Conservation (phyloP, 257 asterid species). For the Cruciata laevipes region DNA sequence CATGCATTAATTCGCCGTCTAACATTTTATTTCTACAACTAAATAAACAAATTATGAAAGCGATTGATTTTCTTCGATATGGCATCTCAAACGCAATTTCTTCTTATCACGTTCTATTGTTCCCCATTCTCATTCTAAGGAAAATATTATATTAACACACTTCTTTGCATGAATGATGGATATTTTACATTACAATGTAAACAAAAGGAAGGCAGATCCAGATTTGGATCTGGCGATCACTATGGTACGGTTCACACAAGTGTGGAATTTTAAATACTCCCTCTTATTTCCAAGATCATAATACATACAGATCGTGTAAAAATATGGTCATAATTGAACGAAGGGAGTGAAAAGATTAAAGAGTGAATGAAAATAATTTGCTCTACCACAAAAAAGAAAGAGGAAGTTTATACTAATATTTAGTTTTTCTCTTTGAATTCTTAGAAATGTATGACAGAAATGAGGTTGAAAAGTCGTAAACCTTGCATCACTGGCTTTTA, state of each 20-base stretch:
- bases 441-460: too few relatives aligned
- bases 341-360: too few relatives aligned
- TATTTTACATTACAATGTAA: not conserved
- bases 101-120: not conserved
- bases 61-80: not conserved
- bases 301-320: too few relatives aligned
- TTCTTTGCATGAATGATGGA: not conserved
- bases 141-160: not conserved
- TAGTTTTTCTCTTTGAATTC: too few relatives aligned
- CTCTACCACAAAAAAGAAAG: too few relatives aligned
- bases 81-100: not conserved
- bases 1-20: not conserved
- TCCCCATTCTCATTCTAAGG: not conserved
- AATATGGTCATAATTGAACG: too few relatives aligned
- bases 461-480: not conserved
- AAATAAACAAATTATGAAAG: not conserved
- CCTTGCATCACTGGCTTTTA: not conserved
- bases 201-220: not conserved
- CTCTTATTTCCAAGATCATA: not conserved
- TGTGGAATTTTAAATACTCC: not conserved
- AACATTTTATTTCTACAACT: not conserved
- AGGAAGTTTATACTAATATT: too few relatives aligned
- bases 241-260: not conserved
- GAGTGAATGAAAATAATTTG: too few relatives aligned
- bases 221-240: not conserved